phyloP scores from a whole-genome alignment of 1,139 yeast genomes.

The Protomyces inundatus region DNA sequence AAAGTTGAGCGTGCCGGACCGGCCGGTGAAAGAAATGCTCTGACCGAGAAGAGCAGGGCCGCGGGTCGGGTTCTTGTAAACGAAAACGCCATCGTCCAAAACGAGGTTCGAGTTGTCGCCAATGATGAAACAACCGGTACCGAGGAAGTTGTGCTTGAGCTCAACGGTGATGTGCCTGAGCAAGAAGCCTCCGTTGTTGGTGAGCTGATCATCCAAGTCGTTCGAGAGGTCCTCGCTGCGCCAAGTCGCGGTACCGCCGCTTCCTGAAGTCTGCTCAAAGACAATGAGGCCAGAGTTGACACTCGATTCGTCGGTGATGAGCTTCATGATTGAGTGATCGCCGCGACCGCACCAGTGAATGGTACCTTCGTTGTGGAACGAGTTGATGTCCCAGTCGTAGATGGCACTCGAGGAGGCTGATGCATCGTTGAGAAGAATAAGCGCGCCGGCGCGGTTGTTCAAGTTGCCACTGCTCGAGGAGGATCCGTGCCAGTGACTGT shows the following conservation, averaged over 20 bases:
- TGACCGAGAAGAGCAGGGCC: neutral
- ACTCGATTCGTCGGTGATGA: neutral
- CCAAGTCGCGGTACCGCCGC: conserved; percentile 12
- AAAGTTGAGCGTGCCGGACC: conserved; percentile 3
- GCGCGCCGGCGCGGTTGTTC: conserved; percentile 9
- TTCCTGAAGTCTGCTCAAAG: conserved; percentile 6
- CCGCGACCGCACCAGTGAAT: conserved; percentile 17
- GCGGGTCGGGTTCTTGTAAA: conserved; percentile 1
- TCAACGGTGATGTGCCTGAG: conserved; percentile 3
- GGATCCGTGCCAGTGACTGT: neutral
- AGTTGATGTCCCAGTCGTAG: conserved; percentile 7
- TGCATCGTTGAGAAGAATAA: conserved; percentile 1
- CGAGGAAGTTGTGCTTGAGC: conserved; percentile 10
- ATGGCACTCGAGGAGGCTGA: neutral
- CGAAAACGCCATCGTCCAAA: conserved; percentile 6
- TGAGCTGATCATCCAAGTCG: neutral
- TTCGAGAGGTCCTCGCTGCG: neutral
- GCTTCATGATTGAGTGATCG: neutral
- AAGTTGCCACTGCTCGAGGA: conserved; percentile 2
- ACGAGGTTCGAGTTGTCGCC: conserved; percentile 1
- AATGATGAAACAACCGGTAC: conserved; percentile 14
- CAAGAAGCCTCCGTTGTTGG: conserved; percentile 14
- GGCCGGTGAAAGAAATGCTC: conserved; percentile 3
- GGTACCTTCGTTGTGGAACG: conserved; percentile 10
- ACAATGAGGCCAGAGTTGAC: conserved; percentile 15